These are phyloP conservation scores for Clonostachys sp. DNA, from an alignment of 2,329 filamentous ascomycete genomes.

Conservation along the genomic window DNA sequence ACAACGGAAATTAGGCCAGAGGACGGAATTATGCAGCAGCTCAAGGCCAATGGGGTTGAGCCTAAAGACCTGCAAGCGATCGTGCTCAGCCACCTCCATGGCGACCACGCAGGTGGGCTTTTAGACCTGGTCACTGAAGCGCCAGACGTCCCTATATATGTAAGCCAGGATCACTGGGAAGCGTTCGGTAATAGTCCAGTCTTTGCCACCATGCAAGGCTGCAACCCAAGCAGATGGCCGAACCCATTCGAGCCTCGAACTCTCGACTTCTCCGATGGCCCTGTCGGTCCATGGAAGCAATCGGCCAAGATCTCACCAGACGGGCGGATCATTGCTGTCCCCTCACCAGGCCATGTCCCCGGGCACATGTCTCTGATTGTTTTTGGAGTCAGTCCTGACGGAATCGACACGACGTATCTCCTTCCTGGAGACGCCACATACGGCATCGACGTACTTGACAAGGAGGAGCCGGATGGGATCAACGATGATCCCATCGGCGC, in stretches of 20 bases:
- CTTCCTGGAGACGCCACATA: conserved; percentile 23
- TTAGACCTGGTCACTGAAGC: conserved; percentile 14
- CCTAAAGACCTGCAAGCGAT: conserved; percentile 15
- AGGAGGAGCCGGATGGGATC: conserved; percentile 21
- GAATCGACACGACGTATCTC: conserved; percentile 14
- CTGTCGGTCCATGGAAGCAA: conserved; percentile 19
- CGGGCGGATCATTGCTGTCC: conserved; percentile 19
- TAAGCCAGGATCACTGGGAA: conserved; percentile 14
- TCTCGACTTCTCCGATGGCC: conserved; percentile 11
- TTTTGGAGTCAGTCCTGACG: conserved; percentile 7
- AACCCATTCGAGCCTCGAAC: conserved; percentile 17
- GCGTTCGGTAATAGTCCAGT: conserved; percentile 16
- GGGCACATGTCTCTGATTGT: conserved; percentile 21
- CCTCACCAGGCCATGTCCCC: conserved; percentile 24
- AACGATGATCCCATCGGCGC: conserved; percentile 19
- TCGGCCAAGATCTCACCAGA: conserved; percentile 19
- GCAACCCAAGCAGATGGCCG: conserved; percentile 21
- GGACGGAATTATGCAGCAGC: conserved; percentile 10
- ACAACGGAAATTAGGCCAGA: conserved; percentile 6
- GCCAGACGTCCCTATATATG: conserved; percentile 16
- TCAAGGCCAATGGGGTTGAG: conserved; percentile 6
- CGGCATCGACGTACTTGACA: conserved; percentile 17
- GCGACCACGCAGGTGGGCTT: conserved; percentile 17
- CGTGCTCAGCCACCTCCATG: conserved; percentile 18
- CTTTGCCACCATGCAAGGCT: conserved; percentile 17